A percentile compares a stretch with the other conserved stretches of the same genome.
Evolutionary conservation across 208 protist genomes (phyloP).

Genomic region (Entamoeba nuttalli): DNA sequence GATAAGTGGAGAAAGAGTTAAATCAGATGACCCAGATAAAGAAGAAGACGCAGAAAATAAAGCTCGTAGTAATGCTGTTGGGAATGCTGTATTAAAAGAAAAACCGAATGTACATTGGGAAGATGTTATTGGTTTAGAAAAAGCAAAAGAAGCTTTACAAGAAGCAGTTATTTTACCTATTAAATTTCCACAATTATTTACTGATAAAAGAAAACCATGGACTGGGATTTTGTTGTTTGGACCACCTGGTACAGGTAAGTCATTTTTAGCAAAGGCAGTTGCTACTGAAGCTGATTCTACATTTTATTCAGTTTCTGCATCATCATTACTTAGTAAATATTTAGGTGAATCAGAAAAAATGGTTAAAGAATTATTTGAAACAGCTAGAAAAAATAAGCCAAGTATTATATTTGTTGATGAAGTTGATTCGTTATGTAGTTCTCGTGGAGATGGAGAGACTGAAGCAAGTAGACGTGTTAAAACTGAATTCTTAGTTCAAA

Average conservation of each 20-base stretch:
- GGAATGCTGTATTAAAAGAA: slow-evolving; percentile 58
- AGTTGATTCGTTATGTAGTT: slow-evolving; percentile 82
- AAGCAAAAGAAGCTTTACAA: slow-evolving; percentile 76
- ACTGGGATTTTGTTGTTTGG: slow-evolving; percentile 73
- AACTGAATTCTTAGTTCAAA: slow-evolving; percentile 93
- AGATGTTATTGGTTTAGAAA: slow-evolving; percentile 76
- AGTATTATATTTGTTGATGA: slow-evolving; percentile 99
- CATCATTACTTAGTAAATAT: slow-evolving; percentile 59
- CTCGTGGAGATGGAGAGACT: slow-evolving; percentile 58
- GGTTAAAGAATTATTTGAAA: slow-evolving; percentile 80
- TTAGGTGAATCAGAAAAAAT: slow-evolving; percentile 87
- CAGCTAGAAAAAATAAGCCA: slow-evolving; percentile 69
- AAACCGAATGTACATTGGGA: slow-evolving; percentile 76
- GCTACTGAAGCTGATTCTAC: slow-evolving; percentile 64
- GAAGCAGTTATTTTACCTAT: slow-evolving; percentile 83
- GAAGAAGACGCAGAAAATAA: slow-evolving; percentile 66
- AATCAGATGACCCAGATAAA: slow-evolving; percentile 41
- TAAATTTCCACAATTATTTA: slow-evolving; percentile 83
- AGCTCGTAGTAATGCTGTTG: slow-evolving; percentile 59
- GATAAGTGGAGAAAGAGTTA: neutral
- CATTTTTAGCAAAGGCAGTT: slow-evolving; percentile 56
- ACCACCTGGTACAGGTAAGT: slow-evolving; percentile 66
- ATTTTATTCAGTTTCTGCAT: slow-evolving; percentile 50
- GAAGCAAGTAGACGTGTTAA: slow-evolving; percentile 82
- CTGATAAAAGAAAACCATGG: slow-evolving; percentile 62